Evolutionary conservation across 495 filamentous ascomycete species (phyloP), one percentile per base, ranked within the genome.

Genomic region (Neurospora terricola): DNA sequence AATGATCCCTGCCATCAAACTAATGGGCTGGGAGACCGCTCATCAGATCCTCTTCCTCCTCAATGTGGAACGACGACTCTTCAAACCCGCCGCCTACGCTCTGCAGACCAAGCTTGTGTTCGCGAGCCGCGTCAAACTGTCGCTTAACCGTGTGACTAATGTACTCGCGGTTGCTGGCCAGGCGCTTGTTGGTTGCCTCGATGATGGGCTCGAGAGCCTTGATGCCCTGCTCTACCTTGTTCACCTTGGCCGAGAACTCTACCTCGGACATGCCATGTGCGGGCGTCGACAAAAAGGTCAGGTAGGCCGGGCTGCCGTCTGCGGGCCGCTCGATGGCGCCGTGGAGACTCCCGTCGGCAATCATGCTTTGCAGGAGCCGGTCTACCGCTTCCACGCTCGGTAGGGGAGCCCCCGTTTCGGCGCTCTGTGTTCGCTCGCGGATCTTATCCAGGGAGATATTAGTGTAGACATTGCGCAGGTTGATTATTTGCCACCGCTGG

Each of bases 121-220:
- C 54, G 54, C 54, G 54, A 66, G 54, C 54, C 27, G 54, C 54
- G 7, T 66, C 54, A 66, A 66, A 18, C 70, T 84, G 83, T 70
- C 84, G 82, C 74, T 81, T 86, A 23, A 84, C 79, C 45, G 86
- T 14, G 59, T 82, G 82, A 21, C 84, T 82, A 34, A 91, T 76
- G 76, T 90, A 90, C 39, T 92, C 90, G 75, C 87, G 86, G 76
- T 83, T 89, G 7, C 89, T 80, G 3, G 82, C 86, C 37, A 93
- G 74, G 42, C 87, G 84, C 70, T 86, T 83, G 71, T 88, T 88
- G 0, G 85, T 86, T 40, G 81, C 78, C 73, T 81, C 81, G 70
- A 88, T 81, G 30, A 86, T 72, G 9, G 80, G 75, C 40, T 76
- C 81, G 12, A 88, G 74, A 5, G 83, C 78, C 54, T 81, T 78